These are phyloP conservation scores for Pseudogymnoascus pannorum DNA, from an alignment of 2,329 filamentous ascomycete species.

Conservation along the genomic window DNA sequence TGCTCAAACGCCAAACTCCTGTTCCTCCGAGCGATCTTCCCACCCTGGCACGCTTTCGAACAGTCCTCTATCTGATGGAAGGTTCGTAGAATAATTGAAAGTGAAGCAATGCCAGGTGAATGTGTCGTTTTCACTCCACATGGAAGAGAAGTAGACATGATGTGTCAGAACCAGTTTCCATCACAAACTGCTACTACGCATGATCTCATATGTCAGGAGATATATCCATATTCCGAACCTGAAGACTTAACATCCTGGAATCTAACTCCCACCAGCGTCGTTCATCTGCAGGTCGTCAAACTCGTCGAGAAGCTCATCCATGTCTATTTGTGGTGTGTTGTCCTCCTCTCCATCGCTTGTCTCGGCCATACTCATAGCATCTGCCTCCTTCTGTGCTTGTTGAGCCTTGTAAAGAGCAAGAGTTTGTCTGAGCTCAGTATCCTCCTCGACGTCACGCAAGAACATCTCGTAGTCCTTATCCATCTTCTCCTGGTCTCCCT, in stretches of 20 bases:
- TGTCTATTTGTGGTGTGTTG: constrained; percentile 61
- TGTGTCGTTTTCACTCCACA: constrained; percentile 2
- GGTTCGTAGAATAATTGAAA: not conserved
- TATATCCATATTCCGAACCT: not conserved
- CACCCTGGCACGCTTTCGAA: not conserved
- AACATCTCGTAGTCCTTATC: constrained; percentile 97
- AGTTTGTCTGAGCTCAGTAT: constrained; percentile 76
- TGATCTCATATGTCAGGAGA: not conserved
- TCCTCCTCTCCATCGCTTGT: constrained; percentile 56
- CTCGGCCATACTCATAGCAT: constrained; percentile 62
- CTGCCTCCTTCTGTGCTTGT: constrained; percentile 42
- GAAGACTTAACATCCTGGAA: not conserved
- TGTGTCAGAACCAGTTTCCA: not conserved
- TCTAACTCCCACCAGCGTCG: constrained; percentile 15
- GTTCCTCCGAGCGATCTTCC: constrained; percentile 1
- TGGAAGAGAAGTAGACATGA: not conserved
- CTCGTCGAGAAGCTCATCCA: constrained; percentile 82
- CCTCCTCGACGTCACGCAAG: constrained; percentile 92
- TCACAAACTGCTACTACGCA: not conserved
- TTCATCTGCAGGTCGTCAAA: constrained; percentile 77
- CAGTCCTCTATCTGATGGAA: not conserved
- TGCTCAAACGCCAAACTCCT: constrained; percentile 7
- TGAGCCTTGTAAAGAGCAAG: constrained; percentile 75
- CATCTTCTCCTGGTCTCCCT: constrained; percentile 79
- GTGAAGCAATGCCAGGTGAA: not conserved